These are phyloP conservation scores for Arthrobotrys entomopaga DNA, from an alignment of 2,329 filamentous ascomycete genomes.

Conservation along the genomic window DNA sequence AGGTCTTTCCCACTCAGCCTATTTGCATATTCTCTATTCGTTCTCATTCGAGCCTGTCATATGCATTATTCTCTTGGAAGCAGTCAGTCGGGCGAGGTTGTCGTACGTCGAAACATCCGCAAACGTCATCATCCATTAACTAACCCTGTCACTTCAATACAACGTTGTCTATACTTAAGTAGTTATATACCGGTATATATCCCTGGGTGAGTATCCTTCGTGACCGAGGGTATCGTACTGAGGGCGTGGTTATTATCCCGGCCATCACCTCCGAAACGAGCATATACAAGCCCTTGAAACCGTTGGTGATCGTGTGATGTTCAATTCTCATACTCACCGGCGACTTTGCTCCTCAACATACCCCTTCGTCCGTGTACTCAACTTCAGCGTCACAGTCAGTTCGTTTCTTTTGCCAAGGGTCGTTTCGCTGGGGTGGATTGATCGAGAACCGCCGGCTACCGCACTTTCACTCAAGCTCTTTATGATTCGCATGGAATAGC, in stretches of 20 bases:
- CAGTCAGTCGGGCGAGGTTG: neutral
- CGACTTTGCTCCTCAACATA: too few species aligned
- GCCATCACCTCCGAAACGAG: constrained; percentile 51
- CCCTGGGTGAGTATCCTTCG: too few species aligned
- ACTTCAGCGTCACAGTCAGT: constrained; percentile 9
- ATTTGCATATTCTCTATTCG: too few species aligned
- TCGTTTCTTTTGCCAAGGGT: constrained; percentile 14
- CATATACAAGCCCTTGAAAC: constrained; percentile 27
- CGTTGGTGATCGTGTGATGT: constrained; percentile 10
- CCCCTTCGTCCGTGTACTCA: neutral
- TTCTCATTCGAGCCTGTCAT: too few species aligned
- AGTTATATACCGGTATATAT: too few species aligned
- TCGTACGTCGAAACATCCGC: constrained; percentile 23
- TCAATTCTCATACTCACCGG: too few species aligned
- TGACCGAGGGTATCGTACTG: too few species aligned
- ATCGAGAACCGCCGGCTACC: constrained; percentile 25
- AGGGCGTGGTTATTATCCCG: constrained; percentile 2
- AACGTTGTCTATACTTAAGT: neutral
- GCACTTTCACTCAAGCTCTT: neutral
- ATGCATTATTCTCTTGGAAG: too few species aligned
- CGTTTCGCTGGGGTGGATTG: constrained; percentile 5
- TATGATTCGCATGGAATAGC: neutral
- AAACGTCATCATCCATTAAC: constrained; percentile 37
- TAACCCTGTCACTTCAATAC: constrained; percentile 12
- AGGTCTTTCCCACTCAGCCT: constrained; percentile 6